Evolutionary conservation across 805 yeast genomes (phyloP), one percentile per base, ranked within the genome.

Genomic region (Cyberlindnera lachancei): DNA sequence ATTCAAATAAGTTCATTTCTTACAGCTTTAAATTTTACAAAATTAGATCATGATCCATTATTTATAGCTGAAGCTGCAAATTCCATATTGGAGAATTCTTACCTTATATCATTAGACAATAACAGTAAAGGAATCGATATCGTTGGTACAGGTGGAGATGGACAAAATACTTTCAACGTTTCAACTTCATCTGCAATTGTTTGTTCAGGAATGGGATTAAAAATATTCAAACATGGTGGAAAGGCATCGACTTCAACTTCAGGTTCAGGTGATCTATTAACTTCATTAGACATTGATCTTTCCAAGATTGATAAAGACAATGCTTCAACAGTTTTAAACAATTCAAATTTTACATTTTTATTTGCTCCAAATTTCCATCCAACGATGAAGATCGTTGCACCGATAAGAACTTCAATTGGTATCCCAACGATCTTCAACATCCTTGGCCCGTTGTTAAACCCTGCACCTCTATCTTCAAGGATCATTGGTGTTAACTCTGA

Each of bases 111-210:
- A 3, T 47, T 58, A 7, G 44, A 50, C 2, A 69, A 69, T 24
- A 46, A 59, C 1, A 57, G 55, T 1, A 81, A 81, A 0, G 80
- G 70, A 44, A 66, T 80, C 6, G 99, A 92, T 55, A 84, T 92
- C 19, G 99, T 92, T 6, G 99, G 99, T 2, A 92, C 99, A 0
- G 99, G 99, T 18, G 99, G 99, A 12, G 99, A 92, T 53, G 96
- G 96, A 2, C 95, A 92, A 52, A 81, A 92, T 53, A 92, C 99
- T 1, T 92, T 92, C 63, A 92, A 92, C 47, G 98, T 92, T 3
- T 81, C 94, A 12, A 92, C 98, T 0, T 84, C 96, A 3, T 68
- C 96, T 2, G 96, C 96, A 1, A 86, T 92, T 29, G 87, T 92
- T 3, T 92, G 87, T 0, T 85, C 97, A 0, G 99, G 98, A 7